phyloP scores from a whole-genome alignment of 768 basidiomycete genomes.

The Hemileccinum impolitum region DNA sequence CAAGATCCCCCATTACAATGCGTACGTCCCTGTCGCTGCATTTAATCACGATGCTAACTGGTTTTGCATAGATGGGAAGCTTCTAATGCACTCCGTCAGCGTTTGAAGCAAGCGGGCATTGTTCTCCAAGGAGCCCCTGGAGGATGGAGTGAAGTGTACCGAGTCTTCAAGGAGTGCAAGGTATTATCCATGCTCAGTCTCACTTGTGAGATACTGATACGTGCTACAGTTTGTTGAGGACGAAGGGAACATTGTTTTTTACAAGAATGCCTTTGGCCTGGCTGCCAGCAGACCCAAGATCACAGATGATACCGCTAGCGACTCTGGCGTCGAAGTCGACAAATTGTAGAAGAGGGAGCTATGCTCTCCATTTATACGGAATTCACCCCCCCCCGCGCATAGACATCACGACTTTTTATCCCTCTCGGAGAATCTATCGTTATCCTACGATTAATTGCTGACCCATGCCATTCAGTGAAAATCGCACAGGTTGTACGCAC shows the following conservation, averaged over 20 bases:
- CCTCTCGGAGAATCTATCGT: not conserved
- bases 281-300: conserved; percentile 68
- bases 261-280: conserved; percentile 81
- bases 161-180: conserved; percentile 78
- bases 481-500: not conserved
- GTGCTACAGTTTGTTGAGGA: conserved; percentile 83
- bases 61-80: conserved; percentile 74
- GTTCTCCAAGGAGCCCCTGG: conserved; percentile 67
- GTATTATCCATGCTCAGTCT: conserved; percentile 26
- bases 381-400: conserved; percentile 3
- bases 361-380: conserved; percentile 2
- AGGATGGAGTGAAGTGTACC: conserved; percentile 78
- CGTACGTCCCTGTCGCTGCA: conserved; percentile 36
- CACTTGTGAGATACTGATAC: not conserved
- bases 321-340: conserved; percentile 65
- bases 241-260: conserved; percentile 86
- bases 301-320: conserved; percentile 52
- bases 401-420: conserved; percentile 9
- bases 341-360: conserved; percentile 27
- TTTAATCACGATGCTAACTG: not conserved
- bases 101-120: conserved; percentile 56
- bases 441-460: not conserved
- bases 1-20: conserved; percentile 96
- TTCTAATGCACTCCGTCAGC: conserved; percentile 75
- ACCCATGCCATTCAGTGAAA: not conserved